Evolutionary conservation across 2,329 filamentous ascomycete genomes (phyloP), one percentile per base, ranked within the genome.

Genomic region (Xylaria sp.): DNA sequence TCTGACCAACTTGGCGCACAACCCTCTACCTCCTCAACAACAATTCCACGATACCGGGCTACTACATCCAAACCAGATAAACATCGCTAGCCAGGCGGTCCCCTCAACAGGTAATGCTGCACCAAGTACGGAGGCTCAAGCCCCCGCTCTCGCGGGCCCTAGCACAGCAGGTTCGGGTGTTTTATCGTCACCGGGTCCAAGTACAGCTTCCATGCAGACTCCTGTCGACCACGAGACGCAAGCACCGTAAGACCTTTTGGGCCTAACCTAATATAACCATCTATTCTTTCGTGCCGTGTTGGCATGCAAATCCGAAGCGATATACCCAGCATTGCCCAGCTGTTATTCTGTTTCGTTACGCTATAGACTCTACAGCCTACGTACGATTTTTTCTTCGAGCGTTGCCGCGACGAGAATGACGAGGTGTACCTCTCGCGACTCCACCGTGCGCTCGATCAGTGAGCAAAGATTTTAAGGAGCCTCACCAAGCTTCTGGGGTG

Each of bases 151-250:
- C 9, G 66, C 71, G 2, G 71, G 70, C 14, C 70, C 71, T 17
- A 73, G 70, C 35, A 71, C 65, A 2, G 71, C 72, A 2, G 72
- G 71, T 4, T 60, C 68, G n/a, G 57, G 62, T 7, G 55, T 71
- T 4, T 72, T 73, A 35, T 40, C 62, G 8, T 19, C 56, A 15
- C 57, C 68, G 4, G 71, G 72, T 14, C 71, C 72, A 15, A 74
- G 70, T 42, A 73, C 72, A n/a, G 71, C 71, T 54, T 66, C 71
- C 2, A 70, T 74, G 66, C 70, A 70, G 51, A 68, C 61, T 14
- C 67, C 57, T 12, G 9, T 57, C 21, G 54, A 67, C 7, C 59
- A 65, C 14, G 68, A 69, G 35, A n/a, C 38, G 2, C 52, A 63
- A 56, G 35, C 31, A 23, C 56, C 58, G 19, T 63, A 62, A 15